Percentiles rank a stretch among this genome's conserved stretches.
phyloP scores from a whole-genome alignment of 1,284 basidiomycete species.

The Boletellus deceptivus region DNA sequence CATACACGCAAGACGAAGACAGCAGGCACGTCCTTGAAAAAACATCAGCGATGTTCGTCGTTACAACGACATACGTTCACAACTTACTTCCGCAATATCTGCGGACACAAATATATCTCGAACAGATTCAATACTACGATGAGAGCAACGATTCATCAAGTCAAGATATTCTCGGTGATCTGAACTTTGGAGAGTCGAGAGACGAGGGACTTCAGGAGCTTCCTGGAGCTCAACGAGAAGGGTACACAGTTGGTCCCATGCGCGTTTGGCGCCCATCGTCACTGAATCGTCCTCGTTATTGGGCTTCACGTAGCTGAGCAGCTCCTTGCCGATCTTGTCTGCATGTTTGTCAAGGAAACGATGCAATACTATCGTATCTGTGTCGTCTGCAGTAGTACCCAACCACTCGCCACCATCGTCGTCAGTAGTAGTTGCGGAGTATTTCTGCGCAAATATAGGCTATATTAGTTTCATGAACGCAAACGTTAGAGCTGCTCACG shows the following conservation, averaged over 20 bases:
- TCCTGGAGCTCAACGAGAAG: slow-evolving; percentile 76
- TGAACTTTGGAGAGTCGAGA: slow-evolving; percentile 48
- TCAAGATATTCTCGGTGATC: slow-evolving; percentile 64
- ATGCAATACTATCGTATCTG: slow-evolving; percentile 78
- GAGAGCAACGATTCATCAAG: slow-evolving; percentile 67
- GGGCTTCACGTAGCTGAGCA: slow-evolving; percentile 69
- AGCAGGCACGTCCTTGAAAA: slow-evolving; percentile 47
- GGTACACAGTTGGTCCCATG: slow-evolving; percentile 75
- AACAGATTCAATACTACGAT: slow-evolving; percentile 62
- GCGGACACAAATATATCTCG: slow-evolving; percentile 70
- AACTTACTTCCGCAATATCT: slow-evolving; percentile 45
- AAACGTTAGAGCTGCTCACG: slow-evolving; percentile 42
- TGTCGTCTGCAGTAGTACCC: slow-evolving; percentile 73
- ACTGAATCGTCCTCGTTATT: slow-evolving; percentile 57
- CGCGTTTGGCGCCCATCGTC: slow-evolving; percentile 64
- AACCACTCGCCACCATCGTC: slow-evolving; percentile 71
- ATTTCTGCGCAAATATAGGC: slow-evolving; percentile 47
- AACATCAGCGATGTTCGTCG: slow-evolving; percentile 3
- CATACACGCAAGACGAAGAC: slow-evolving; percentile 64
- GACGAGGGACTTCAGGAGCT: slow-evolving; percentile 62
- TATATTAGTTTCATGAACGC: slow-evolving; percentile 1
- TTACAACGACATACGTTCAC: slow-evolving; percentile 14
- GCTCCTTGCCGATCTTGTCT: slow-evolving; percentile 81
- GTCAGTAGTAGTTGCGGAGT: slow-evolving; percentile 44
- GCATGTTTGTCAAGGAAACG: slow-evolving; percentile 81